Evolutionary conservation across 805 yeast genomes (phyloP), one percentile per base, ranked within the genome.

Genomic region (Saccharomycopsis vini): DNA sequence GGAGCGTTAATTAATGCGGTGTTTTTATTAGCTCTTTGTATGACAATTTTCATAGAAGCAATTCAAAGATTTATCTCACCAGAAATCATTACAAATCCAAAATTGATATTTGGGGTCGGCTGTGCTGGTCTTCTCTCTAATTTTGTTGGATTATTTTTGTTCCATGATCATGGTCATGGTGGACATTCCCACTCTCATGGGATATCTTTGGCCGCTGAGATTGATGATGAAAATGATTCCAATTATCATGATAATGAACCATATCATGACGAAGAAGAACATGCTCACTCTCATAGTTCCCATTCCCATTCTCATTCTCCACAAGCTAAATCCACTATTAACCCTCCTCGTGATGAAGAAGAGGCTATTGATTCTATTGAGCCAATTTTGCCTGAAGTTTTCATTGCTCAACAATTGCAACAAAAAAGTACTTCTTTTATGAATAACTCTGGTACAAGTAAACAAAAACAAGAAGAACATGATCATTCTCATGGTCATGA

Each of bases 1-100:
- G 98, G 98, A 45, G 98, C 97, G 6, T 71, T 90, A 47, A 75
- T 90, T 52, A 90, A 90, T 58, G 96, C 96, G 2, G 96, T 92
- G 7, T 92, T 92, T 55, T 62, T 90, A 52, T 69, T 92, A 52
- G 97, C 97, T 1, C 71, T 90, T 50, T 90, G 98, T 60, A 80
- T 92, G 57, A 80, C 96, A 24, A 92, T 90, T 52, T 75, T 85
- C 54, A 78, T 92, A 50, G 98, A 90, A 63, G 97, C 97, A 4
- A 64, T 90, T 46, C 96, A 89, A 64, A 74, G 98, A 58, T 76
- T 90, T 51, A 68, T 90, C 41, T 75, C 77, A 52, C 95, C 95
- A 2, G 88, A 79, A 36, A 77, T 69, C 26, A 81, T 90, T 53
- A 69, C 78, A 10, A 86, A 81, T 56, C 96, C 98, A n/a, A 69